These are phyloP conservation scores for Helicostylum pulchrum DNA, from an alignment of 192 early-diverging fungal genomes.

Conservation along the genomic window DNA sequence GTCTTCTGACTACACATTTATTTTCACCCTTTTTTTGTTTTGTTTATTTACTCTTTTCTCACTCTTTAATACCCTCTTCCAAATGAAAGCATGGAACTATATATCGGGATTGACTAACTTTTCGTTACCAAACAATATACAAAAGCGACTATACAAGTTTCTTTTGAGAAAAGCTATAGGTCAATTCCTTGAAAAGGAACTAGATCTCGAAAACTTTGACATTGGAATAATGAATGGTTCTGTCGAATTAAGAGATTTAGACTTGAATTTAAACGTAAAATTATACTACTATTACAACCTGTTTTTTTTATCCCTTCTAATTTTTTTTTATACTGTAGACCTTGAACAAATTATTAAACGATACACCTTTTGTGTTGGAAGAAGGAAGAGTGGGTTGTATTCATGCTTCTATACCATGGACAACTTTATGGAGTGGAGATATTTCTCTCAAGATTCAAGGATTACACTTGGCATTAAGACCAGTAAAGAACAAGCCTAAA, in stretches of 20 bases:
- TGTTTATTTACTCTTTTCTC: background rate
- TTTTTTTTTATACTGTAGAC: slow-evolving; percentile 46
- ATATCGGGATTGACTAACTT: slow-evolving; percentile 33
- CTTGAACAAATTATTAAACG: slow-evolving; percentile 65
- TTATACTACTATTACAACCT: background rate
- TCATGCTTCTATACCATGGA: slow-evolving; percentile 75
- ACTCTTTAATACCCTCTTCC: background rate
- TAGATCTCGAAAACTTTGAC: slow-evolving; percentile 80
- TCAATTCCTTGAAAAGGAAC: slow-evolving; percentile 72
- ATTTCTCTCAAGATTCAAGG: slow-evolving; percentile 71
- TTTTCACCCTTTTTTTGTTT: background rate
- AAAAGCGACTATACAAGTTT: slow-evolving; percentile 83
- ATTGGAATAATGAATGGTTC: slow-evolving; percentile 78
- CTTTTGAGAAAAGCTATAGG: slow-evolving; percentile 78
- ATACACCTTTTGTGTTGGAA: slow-evolving; percentile 67
- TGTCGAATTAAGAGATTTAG: slow-evolving; percentile 72
- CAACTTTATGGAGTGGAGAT: slow-evolving; percentile 78
- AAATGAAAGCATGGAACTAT: slow-evolving; percentile 21
- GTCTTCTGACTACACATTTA: background rate
- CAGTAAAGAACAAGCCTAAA: slow-evolving; percentile 32
- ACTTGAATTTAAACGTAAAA: slow-evolving; percentile 74
- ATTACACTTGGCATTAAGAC: slow-evolving; percentile 53
- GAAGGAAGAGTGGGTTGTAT: slow-evolving; percentile 69
- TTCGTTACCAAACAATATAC: slow-evolving; percentile 65
- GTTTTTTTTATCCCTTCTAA: background rate